phyloP scores from a whole-genome alignment of 306 rosid genomes.

The Cyclanthera cordifolia region DNA sequence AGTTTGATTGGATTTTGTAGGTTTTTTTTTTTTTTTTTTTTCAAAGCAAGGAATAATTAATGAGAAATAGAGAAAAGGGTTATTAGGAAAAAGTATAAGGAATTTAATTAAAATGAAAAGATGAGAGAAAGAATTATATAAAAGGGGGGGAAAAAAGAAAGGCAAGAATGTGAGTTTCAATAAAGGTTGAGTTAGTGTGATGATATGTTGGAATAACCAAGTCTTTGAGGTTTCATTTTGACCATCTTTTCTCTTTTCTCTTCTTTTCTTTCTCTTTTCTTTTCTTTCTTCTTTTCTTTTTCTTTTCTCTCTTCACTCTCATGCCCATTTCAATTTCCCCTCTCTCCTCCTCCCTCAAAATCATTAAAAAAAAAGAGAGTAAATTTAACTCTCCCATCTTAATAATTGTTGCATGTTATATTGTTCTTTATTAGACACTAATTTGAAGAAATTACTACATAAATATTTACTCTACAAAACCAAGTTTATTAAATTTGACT shows the following conservation, averaged over 20 bases:
- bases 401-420: too few relatives aligned
- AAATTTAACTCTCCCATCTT: too few relatives aligned
- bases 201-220: conserved; percentile 48
- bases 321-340: too few relatives aligned
- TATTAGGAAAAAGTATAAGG: conserved; percentile 6
- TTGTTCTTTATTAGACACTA: too few relatives aligned
- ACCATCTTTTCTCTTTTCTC: conserved; percentile 60
- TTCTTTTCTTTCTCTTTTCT: conserved; percentile 17
- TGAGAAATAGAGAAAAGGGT: conserved; percentile 6
- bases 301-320: conserved; percentile 13
- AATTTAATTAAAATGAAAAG: conserved; percentile 21
- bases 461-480: too few relatives aligned
- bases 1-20: not conserved
- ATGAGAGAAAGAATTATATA: conserved; percentile 11
- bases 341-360: too few relatives aligned
- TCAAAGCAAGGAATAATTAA: not conserved
- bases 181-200: conserved; percentile 57
- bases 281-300: not conserved
- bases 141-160: conserved; percentile 14
- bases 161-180: conserved; percentile 87
- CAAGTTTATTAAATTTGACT: too few relatives aligned
- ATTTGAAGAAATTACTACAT: too few relatives aligned
- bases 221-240: conserved; percentile 86
- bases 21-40: not conserved
- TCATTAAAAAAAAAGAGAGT: too few relatives aligned